phyloP scores from a whole-genome alignment of 2,329 filamentous ascomycete genomes.

The Phialophora macrospora region DNA sequence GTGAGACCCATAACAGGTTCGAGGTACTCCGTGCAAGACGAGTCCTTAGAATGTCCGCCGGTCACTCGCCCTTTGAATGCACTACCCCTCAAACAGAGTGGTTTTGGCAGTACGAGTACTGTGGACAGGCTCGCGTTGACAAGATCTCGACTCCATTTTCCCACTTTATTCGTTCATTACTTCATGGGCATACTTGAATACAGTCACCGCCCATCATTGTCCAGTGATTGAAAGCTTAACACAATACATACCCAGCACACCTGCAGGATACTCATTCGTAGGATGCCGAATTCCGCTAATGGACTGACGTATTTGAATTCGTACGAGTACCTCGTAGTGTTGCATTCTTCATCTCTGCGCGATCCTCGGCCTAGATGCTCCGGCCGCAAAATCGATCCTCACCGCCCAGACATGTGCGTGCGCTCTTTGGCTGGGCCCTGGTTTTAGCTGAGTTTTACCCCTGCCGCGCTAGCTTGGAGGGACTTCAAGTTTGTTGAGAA shows the following conservation, averaged over 20 bases:
- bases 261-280: not conserved
- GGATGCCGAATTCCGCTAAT: not conserved
- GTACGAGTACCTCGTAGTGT: too few species aligned
- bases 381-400: conserved; percentile 11
- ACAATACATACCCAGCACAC: not conserved
- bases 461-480: conserved; percentile 11
- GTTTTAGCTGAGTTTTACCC: conserved; percentile 5
- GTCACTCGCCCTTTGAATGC: not conserved
- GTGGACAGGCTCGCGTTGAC: not conserved
- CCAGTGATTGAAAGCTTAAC: not conserved
- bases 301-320: not conserved
- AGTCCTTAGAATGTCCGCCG: not conserved
- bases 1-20: not conserved
- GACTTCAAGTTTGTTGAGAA: conserved; percentile 18
- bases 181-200: not conserved
- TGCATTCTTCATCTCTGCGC: not conserved
- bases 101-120: not conserved
- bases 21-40: not conserved
- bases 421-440: conserved; percentile 11
- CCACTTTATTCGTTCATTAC: not conserved
- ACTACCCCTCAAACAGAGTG: not conserved
- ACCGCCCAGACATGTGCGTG: conserved; percentile 11
- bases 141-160: not conserved
- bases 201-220: not conserved
- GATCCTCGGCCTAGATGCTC: conserved; percentile 15